Evolutionary conservation across 2,329 filamentous ascomycete genomes (phyloP).

Genomic region (Lachnellula arida): DNA sequence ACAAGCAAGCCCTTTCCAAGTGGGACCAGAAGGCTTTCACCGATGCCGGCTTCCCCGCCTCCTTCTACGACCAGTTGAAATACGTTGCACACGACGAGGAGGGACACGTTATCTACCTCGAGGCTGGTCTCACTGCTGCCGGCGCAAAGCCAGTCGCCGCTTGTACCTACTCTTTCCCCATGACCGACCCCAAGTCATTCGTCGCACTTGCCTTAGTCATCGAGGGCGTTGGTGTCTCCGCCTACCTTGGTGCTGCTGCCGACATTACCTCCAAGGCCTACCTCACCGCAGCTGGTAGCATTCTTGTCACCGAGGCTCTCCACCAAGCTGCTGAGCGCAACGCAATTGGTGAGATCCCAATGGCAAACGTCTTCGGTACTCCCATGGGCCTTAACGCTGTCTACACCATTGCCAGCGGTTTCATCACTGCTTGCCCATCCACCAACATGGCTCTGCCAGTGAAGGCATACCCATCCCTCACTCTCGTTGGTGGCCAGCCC

Average conservation of each 20-base stretch:
- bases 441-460: conserved; percentile 53
- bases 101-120: conserved; percentile 54
- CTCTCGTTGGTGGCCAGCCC: conserved; percentile 25
- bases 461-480: conserved; percentile 52
- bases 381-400: conserved; percentile 55
- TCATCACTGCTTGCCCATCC: conserved; percentile 54
- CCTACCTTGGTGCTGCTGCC: conserved; percentile 59
- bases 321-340: conserved; percentile 58
- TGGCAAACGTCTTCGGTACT: conserved; percentile 55
- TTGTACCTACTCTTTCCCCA: conserved; percentile 54
- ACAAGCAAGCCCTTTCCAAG: conserved; percentile 53
- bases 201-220: conserved; percentile 49
- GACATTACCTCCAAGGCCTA: conserved; percentile 53
- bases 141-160: conserved; percentile 49
- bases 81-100: conserved; percentile 53
- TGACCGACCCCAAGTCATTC: conserved; percentile 45
- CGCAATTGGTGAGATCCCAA: conserved; percentile 45
- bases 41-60: conserved; percentile 44
- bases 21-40: conserved; percentile 49
- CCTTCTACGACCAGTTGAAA: conserved; percentile 54
- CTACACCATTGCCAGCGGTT: conserved; percentile 57
- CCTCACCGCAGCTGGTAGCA: conserved; percentile 57
- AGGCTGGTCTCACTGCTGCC: conserved; percentile 37
- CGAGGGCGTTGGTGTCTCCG: conserved; percentile 54
- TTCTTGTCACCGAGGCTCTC: conserved; percentile 62